These are phyloP conservation scores for Aegilops sharonensis DNA, from an alignment of 176 grass and related monocot genomes.

Conservation along the genomic window DNA sequence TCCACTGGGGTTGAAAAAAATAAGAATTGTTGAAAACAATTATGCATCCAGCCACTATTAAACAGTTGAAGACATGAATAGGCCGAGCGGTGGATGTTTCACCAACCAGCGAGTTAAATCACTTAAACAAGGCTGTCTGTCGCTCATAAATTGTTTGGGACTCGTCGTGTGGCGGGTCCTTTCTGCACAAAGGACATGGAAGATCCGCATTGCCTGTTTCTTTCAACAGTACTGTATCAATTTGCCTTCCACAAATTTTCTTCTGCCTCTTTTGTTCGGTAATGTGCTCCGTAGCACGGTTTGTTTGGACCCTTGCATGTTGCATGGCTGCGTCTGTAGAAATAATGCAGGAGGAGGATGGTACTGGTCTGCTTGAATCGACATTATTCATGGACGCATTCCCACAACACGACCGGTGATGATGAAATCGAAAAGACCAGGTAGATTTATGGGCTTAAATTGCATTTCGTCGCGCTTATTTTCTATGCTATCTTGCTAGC, in stretches of 20 bases:
- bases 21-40: not conserved
- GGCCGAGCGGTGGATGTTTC: constrained; percentile 9
- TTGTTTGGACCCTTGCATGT: not conserved
- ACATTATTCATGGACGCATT: not conserved
- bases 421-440: not conserved
- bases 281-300: not conserved
- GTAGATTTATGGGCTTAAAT: not conserved
- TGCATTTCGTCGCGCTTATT: not conserved
- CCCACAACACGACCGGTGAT: not conserved
- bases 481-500: not conserved
- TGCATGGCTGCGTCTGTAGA: not conserved
- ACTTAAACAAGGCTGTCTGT: constrained; percentile 39
- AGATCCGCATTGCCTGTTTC: not conserved
- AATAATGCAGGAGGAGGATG: not conserved
- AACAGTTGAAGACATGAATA: not conserved
- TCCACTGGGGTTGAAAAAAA: not conserved
- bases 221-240: not conserved
- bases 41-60: not conserved
- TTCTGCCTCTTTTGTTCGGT: constrained; percentile 27
- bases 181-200: constrained; percentile 31
- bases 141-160: not conserved
- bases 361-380: not conserved
- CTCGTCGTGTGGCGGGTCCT: not conserved
- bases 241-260: constrained; percentile 4
- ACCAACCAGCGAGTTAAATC: constrained; percentile 28